phyloP scores from a whole-genome alignment of 495 filamentous ascomycete species.

The Massariosphaeria phaeospora region DNA sequence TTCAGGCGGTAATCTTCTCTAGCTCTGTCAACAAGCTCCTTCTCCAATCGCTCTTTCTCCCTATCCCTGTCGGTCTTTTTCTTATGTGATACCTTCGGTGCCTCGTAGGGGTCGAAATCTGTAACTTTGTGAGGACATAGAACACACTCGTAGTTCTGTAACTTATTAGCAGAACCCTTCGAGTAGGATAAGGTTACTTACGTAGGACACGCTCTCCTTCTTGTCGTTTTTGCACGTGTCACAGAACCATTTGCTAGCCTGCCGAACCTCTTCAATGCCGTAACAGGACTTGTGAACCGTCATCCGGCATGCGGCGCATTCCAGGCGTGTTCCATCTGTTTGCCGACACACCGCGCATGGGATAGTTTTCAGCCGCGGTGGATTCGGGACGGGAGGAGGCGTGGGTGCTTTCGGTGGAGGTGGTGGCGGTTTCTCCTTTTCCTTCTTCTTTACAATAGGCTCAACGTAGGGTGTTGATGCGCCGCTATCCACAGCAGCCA shows the following conservation, averaged over 20 bases:
- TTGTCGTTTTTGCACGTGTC: slow-evolving; percentile 95
- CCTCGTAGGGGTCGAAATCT: slow-evolving; percentile 76
- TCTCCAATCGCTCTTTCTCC: slow-evolving; percentile 79
- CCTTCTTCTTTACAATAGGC: slow-evolving; percentile 52
- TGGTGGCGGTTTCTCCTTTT: slow-evolving; percentile 50
- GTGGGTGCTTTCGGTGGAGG: slow-evolving; percentile 40
- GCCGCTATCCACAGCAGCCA: slow-evolving; percentile 48
- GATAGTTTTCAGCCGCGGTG: slow-evolving; percentile 44
- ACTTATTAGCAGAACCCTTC: slow-evolving; percentile 37
- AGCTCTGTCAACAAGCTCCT: slow-evolving; percentile 67
- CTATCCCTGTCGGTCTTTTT: slow-evolving; percentile 92
- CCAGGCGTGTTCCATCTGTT: slow-evolving; percentile 72
- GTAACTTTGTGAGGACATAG: slow-evolving; percentile 76
- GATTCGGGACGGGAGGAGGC: slow-evolving; percentile 38
- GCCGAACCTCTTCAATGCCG: slow-evolving; percentile 67
- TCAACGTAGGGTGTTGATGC: slow-evolving; percentile 46
- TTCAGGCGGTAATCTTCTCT: slow-evolving; percentile 73
- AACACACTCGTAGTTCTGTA: slow-evolving; percentile 80
- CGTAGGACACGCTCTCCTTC: slow-evolving; percentile 76
- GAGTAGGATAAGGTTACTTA: slow-evolving; percentile 44
- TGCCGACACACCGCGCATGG: slow-evolving; percentile 81
- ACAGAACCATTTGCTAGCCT: slow-evolving; percentile 85
- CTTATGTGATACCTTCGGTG: slow-evolving; percentile 75
- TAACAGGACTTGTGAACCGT: slow-evolving; percentile 94
- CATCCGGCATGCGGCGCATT: slow-evolving; percentile 67